Evolutionary conservation across 352 stramenopile genomes (phyloP).

Genomic region (Phytophthora chlamydospora): DNA sequence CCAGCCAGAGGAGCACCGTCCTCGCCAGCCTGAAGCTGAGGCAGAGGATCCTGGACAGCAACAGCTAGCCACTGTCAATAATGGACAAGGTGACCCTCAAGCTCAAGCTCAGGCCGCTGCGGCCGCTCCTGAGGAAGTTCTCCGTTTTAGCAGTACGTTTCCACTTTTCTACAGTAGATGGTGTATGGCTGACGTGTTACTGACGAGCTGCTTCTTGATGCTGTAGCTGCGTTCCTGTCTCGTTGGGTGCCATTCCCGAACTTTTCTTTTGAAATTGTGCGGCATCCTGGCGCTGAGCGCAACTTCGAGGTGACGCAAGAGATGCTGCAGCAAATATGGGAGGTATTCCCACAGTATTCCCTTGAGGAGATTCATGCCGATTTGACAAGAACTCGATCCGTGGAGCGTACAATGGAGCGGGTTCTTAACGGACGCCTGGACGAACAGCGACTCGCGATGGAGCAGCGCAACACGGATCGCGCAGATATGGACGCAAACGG

Average conservation of each 20-base stretch:
- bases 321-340: constrained; percentile 77
- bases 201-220: constrained; percentile 12
- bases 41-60: constrained; percentile 11
- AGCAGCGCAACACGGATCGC: constrained; percentile 23
- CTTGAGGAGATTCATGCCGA: constrained; percentile 62
- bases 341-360: constrained; percentile 78
- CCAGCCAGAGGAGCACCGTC: constrained; percentile 6
- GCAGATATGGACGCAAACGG: constrained; percentile 26
- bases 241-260: constrained; percentile 74
- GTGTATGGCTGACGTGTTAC: constrained; percentile 13
- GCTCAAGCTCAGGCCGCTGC: neutral
- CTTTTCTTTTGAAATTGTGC: constrained; percentile 80
- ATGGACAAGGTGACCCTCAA: constrained; percentile 14
- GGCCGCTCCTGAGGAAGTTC: constrained; percentile 52
- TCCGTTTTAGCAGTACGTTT: constrained; percentile 81
- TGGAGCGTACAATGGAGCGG: constrained; percentile 75
- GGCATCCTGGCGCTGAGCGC: constrained; percentile 37
- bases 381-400: constrained; percentile 57
- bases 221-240: constrained; percentile 68
- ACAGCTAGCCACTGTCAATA: constrained; percentile 14
- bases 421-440: constrained; percentile 66
- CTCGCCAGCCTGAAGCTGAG: constrained; percentile 25
- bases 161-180: constrained; percentile 5
- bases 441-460: constrained; percentile 39
- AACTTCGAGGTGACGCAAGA: constrained; percentile 67